These are phyloP conservation scores for Backusella westeae DNA, from an alignment of 192 early-diverging fungal genomes.

Conservation along the genomic window DNA sequence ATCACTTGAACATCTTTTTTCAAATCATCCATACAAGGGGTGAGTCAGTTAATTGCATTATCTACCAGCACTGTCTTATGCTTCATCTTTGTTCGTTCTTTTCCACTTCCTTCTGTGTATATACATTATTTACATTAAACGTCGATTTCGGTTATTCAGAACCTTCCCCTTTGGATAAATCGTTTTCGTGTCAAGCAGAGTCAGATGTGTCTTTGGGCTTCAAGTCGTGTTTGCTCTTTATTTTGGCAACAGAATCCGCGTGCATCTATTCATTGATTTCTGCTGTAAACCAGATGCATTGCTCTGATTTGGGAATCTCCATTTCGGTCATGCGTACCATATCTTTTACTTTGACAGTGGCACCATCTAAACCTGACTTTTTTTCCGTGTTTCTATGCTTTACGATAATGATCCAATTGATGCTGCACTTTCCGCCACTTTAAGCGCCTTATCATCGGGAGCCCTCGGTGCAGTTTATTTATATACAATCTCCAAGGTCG, in stretches of 20 bases:
- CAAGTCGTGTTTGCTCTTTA: conserved; percentile 35
- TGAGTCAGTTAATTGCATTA: conserved; percentile 58
- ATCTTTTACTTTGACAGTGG: conserved; percentile 70
- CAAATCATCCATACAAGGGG: conserved; percentile 51
- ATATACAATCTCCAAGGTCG: conserved; percentile 75
- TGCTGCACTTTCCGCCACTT: conserved; percentile 64
- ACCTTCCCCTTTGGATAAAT: conserved; percentile 36
- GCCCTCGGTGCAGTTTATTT: conserved; percentile 56
- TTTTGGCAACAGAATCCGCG: conserved; percentile 52
- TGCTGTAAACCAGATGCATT: conserved; percentile 55
- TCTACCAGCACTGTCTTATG: conserved; percentile 54
- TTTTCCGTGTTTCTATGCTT: conserved; percentile 50
- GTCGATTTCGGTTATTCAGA: conserved; percentile 24
- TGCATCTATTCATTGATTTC: conserved; percentile 22
- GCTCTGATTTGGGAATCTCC: conserved; percentile 56
- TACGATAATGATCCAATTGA: conserved; percentile 36
- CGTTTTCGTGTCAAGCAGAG: conserved; percentile 7
- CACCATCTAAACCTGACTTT: conserved; percentile 24
- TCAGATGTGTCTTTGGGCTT: conserved; percentile 29
- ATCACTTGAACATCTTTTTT: conserved; percentile 56
- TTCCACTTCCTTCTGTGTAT: conserved; percentile 33
- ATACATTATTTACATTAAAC: conserved; percentile 11
- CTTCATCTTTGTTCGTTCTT: conserved; percentile 53
- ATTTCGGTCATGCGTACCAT: conserved; percentile 66
- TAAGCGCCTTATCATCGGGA: conserved; percentile 85